Percentiles rank a stretch among this genome's conserved stretches.
These are phyloP conservation scores for Penicillium crystallinum DNA, from an alignment of 495 filamentous ascomycete genomes.

Conservation along the genomic window DNA sequence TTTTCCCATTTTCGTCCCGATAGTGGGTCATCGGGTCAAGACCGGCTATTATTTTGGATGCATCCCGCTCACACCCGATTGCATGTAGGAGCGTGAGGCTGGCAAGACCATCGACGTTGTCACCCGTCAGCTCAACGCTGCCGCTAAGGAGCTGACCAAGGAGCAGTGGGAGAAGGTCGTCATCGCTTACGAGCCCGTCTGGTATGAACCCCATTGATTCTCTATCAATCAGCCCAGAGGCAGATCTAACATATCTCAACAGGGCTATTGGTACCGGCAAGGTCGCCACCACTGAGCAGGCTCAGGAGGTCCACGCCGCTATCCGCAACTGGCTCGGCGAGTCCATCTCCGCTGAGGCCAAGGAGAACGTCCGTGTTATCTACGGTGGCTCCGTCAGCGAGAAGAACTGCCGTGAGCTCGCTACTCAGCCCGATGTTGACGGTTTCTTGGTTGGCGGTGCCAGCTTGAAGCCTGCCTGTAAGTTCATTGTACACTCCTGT, in stretches of 20 bases:
- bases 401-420: conserved; percentile 95
- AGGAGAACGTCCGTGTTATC: conserved; percentile 79
- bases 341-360: conserved; percentile 62
- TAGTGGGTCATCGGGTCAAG: conserved; percentile 23
- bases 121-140: conserved; percentile 67
- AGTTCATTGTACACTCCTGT: conserved; percentile 33
- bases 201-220: conserved; percentile 42
- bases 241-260: conserved; percentile 6
- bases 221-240: background rate
- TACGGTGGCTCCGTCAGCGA: conserved; percentile 96
- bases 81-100: conserved; percentile 67
- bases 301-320: conserved; percentile 89
- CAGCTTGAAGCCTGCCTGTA: conserved; percentile 96
- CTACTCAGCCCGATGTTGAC: conserved; percentile 89
- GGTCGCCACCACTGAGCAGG: conserved; percentile 88
- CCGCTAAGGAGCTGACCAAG: conserved; percentile 55
- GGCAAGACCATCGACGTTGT: conserved; percentile 88
- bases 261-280: conserved; percentile 96
- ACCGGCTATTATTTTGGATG: conserved; percentile 9
- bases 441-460: conserved; percentile 98
- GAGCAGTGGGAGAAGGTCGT: conserved; percentile 90
- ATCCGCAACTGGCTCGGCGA: conserved; percentile 84
- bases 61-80: conserved; percentile 27
- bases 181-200: conserved; percentile 98
- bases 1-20: conserved; percentile 24